Evolutionary conservation across 2,329 filamentous ascomycete genomes (phyloP).

Genomic region (Drechslerella coelobrocha): DNA sequence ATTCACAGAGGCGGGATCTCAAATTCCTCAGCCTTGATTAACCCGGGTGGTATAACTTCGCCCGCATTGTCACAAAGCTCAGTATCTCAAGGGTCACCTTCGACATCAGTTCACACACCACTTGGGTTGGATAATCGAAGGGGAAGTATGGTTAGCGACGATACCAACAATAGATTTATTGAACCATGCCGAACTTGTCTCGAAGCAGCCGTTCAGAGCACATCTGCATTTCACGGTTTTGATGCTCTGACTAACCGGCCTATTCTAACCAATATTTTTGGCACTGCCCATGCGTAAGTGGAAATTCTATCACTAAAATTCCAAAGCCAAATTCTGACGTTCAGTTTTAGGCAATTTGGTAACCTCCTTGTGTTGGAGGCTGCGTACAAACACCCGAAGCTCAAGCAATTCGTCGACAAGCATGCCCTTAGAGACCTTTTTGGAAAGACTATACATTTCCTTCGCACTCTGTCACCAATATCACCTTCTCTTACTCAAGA

Average conservation of each 20-base stretch:
- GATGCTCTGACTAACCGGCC: constrained; percentile 69
- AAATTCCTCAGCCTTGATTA: constrained; percentile 63
- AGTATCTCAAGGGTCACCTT: constrained; percentile 52
- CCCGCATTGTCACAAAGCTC: constrained; percentile 51
- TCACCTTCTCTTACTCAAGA: constrained; percentile 78
- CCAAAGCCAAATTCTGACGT: no score
- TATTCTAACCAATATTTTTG: constrained; percentile 94
- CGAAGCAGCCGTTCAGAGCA: constrained; percentile 80
- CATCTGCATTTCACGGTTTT: constrained; percentile 76
- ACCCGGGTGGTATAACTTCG: constrained; percentile 60
- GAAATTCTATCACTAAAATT: neutral
- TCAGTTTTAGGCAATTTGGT: constrained; percentile 96
- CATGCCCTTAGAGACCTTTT: constrained; percentile 69
- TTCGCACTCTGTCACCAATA: constrained; percentile 72
- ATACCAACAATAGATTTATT: constrained; percentile 47
- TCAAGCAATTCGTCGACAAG: constrained; percentile 67
- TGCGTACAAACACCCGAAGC: constrained; percentile 71
- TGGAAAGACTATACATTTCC: constrained; percentile 75
- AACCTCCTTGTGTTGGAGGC: constrained; percentile 91
- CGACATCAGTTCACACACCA: constrained; percentile 51
- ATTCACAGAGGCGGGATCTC: constrained; percentile 61
- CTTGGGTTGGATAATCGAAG: constrained; percentile 35
- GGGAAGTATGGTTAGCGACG: constrained; percentile 28
- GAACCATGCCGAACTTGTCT: constrained; percentile 64
- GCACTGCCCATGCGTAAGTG: constrained; percentile 86